A percentile compares a stretch with the other conserved stretches of the same genome.
Evolutionary conservation across 2,329 filamentous ascomycete species (phyloP).

Genomic region (Hypomyces rosellus): DNA sequence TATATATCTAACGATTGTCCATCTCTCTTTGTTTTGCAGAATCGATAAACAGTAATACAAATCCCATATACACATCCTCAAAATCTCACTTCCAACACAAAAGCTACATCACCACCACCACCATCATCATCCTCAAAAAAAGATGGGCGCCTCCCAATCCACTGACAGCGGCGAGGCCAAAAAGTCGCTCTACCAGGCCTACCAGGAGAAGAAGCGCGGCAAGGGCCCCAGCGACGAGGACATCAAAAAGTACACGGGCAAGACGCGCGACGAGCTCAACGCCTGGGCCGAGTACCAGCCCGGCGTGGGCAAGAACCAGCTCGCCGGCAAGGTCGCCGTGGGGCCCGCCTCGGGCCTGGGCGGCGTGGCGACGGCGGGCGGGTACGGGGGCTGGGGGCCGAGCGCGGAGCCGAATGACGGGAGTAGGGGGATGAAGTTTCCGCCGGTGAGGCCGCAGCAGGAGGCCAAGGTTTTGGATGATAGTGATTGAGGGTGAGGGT

Average conservation of each 20-base stretch:
- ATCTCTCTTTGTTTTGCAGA: no score
- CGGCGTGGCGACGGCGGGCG: slow-evolving; percentile 23
- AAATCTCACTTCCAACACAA: no score
- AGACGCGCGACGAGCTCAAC: slow-evolving; percentile 27
- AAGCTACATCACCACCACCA: no score
- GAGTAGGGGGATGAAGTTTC: slow-evolving; percentile 31
- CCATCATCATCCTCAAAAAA: background rate
- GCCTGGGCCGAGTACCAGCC: slow-evolving; percentile 32
- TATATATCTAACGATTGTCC: no score
- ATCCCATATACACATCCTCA: no score
- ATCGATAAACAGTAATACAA: no score
- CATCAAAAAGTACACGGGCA: slow-evolving; percentile 36
- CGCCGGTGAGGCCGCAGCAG: slow-evolving; percentile 16
- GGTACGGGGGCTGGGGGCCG: slow-evolving; percentile 30
- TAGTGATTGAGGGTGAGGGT: background rate
- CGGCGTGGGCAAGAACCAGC: slow-evolving; percentile 35
- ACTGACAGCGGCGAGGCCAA: slow-evolving; percentile 12
- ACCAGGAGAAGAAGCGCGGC: slow-evolving; percentile 26
- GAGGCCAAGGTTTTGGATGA: slow-evolving; percentile 1
- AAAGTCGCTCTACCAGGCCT: slow-evolving; percentile 26
- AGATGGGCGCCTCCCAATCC: slow-evolving; percentile 12
- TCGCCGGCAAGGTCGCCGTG: slow-evolving; percentile 26
- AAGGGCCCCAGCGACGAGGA: slow-evolving; percentile 32
- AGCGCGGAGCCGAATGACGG: slow-evolving; percentile 20
- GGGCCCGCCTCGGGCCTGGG: slow-evolving; percentile 27